phyloP scores from a whole-genome alignment of 139 green algal genomes.

The Tetradesmus lagerheimii region DNA sequence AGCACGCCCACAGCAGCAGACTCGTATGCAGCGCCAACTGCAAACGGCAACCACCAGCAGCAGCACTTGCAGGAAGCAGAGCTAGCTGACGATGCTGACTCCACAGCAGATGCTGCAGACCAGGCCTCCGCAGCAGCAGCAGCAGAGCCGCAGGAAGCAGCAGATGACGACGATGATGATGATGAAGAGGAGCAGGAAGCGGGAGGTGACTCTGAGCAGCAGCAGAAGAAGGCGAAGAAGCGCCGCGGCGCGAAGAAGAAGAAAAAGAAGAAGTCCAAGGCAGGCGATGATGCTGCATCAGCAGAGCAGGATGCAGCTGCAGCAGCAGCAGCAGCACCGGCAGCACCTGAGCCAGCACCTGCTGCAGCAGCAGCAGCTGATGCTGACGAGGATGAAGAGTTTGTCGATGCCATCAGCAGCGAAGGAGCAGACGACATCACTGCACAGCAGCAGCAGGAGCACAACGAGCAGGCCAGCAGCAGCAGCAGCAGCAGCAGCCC shows the following conservation, averaged over 20 bases:
- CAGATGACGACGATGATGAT: not conserved
- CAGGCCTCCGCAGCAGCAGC: not conserved
- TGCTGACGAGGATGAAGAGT: not conserved
- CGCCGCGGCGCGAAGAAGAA: conserved; percentile 56
- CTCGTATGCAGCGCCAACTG: not conserved
- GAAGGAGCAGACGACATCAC: not conserved
- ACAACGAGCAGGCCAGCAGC: not conserved
- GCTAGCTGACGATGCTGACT: not conserved
- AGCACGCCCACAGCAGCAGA: not conserved
- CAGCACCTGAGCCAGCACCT: not conserved
- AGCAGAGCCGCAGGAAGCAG: not conserved
- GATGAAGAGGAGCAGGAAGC: not conserved
- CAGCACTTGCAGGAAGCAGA: not conserved
- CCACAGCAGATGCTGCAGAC: not conserved
- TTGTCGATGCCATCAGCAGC: not conserved
- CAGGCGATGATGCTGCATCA: not conserved
- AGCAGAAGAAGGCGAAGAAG: conserved; percentile 53
- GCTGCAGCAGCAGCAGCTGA: not conserved
- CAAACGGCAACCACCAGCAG: conserved; percentile 7
- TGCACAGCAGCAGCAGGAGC: not conserved
- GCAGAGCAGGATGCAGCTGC: conserved; percentile 8
- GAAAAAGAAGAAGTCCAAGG: conserved; percentile 56
- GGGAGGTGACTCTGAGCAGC: not conserved
- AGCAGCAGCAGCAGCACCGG: not conserved
- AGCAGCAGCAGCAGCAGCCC: conserved; percentile 13